Evolutionary conservation across 2,329 filamentous ascomycete species (phyloP), one percentile per base, ranked within the genome.

Genomic region (Aspergillus sp.): DNA sequence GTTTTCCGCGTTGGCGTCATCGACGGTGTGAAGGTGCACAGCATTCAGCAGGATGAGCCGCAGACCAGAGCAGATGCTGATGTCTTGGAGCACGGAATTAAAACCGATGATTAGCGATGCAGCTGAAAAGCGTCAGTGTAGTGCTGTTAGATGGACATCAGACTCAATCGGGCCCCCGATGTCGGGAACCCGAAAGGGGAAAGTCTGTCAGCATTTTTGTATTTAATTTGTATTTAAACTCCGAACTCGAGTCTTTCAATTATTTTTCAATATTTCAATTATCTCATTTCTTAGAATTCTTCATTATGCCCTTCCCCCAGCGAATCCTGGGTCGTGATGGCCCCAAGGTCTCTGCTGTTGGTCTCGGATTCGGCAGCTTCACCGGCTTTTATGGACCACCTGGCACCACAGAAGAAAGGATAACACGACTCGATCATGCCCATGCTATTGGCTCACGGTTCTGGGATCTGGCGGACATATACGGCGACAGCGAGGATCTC

Each of bases 391-490:
- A 69, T 19, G 64, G 66, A 6, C 40, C 57, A 35, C 56, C 64
- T 5, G 58, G 60, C 9, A 41, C 59, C 7, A 51, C 56, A 6
- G 59, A 63, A 0, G 60, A 62, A 31, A 62, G 47, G 12, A 40
- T 68, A 2, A 59, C 66, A 11, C 52, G 66, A 6, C 61, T 74
- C n/a, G 66, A 72, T 17, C 67, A 73, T 45, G 64, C 70, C 4
- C 67, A 73, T 62, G 55, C 67, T 15, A 63, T 65, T 4, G 70
- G 72, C 17, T 62, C 67, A 15, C 65, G 58, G 5, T 69, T 72
- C 61, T 72, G 71, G 70, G 73, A 75, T 40, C 65, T 63, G 4
- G 69, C 72, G 2, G 72, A 74, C 56, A 55, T 72, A 3, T 75
- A 75, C 45, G 54, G 14, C 2, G 68, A 71, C 57, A 69, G 62